Conservation (phyloP, 75 land plant species). For the Cryptomeria japonica region DNA sequence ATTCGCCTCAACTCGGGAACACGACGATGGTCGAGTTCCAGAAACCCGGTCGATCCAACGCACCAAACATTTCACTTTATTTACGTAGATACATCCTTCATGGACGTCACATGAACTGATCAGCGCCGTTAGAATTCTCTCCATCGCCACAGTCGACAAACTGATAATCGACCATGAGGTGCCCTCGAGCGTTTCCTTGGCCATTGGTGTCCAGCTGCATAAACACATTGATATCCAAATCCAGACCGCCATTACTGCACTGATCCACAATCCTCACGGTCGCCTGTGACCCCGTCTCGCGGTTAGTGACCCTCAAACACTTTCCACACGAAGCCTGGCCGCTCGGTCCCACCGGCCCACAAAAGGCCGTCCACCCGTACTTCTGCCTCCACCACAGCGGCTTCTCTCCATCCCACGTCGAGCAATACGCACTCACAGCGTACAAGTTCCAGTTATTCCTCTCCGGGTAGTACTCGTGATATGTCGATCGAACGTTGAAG, state of each 20-base stretch:
- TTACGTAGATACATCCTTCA: too few relatives aligned
- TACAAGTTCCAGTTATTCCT: slow-evolving; percentile 26
- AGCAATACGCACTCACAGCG: slow-evolving; percentile 36
- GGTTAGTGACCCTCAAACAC: slow-evolving; percentile 50
- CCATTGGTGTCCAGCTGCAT: slow-evolving; percentile 43
- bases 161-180: slow-evolving; percentile 34
- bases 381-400: slow-evolving; percentile 39
- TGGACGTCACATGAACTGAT: too few relatives aligned
- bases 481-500: slow-evolving; percentile 38
- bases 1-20: too few relatives aligned
- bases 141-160: slow-evolving; percentile 35
- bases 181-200: slow-evolving; percentile 9
- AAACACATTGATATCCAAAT: slow-evolving; percentile 40
- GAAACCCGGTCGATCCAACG: too few relatives aligned
- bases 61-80: too few relatives aligned
- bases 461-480: slow-evolving; percentile 40
- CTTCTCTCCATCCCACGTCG: slow-evolving; percentile 49
- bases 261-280: slow-evolving; percentile 58
- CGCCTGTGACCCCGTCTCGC: slow-evolving; percentile 18
- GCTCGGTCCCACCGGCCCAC: slow-evolving; percentile 39
- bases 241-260: slow-evolving; percentile 13
- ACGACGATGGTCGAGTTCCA: too few relatives aligned
- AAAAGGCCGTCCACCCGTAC: slow-evolving; percentile 53
- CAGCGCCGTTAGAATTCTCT: neutral
- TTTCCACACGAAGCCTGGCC: slow-evolving; percentile 49